These are phyloP conservation scores for Xylona heveae DNA, from an alignment of 495 filamentous ascomycete genomes.

Conservation along the genomic window DNA sequence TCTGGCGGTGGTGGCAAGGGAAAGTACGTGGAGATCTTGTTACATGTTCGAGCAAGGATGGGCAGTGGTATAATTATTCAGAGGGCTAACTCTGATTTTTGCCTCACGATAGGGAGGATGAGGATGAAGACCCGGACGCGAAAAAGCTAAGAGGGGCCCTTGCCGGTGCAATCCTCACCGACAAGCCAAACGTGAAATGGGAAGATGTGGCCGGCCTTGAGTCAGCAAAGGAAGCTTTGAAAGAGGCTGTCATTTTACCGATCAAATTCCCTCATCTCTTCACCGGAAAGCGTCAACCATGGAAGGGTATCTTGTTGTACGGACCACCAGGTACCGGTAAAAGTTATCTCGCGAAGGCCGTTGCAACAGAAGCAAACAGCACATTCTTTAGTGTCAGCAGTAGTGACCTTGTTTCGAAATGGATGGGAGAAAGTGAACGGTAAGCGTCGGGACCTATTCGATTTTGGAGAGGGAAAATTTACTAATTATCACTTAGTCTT, in stretches of 20 bases:
- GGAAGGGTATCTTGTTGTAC: conserved; percentile 95
- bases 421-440: conserved; percentile 99
- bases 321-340: conserved; percentile 95
- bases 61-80: too few relatives aligned
- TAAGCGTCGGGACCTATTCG: conserved; percentile 16
- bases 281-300: conserved; percentile 88
- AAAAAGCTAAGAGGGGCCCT: conserved; percentile 88
- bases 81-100: too few relatives aligned
- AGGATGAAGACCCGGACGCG: conserved; percentile 62
- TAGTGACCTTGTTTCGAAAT: conserved; percentile 91
- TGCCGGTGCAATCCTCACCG: conserved; percentile 76
- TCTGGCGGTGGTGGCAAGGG: conserved; percentile 46
- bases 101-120: conserved; percentile 43
- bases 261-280: conserved; percentile 98
- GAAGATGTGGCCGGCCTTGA: conserved; percentile 97
- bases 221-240: conserved; percentile 85
- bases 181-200: conserved; percentile 91
- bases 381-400: conserved; percentile 99
- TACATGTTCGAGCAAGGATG: not conserved
- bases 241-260: conserved; percentile 89
- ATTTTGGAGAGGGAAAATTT: conserved; percentile 5
- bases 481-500: conserved; percentile 29
- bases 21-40: conserved; percentile 23
- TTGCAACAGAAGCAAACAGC: conserved; percentile 94
- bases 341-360: conserved; percentile 88